Percentiles rank a stretch among this genome's conserved stretches.
Conservation (phyloP, 495 filamentous ascomycete genomes). For the Neurospora sp. region DNA sequence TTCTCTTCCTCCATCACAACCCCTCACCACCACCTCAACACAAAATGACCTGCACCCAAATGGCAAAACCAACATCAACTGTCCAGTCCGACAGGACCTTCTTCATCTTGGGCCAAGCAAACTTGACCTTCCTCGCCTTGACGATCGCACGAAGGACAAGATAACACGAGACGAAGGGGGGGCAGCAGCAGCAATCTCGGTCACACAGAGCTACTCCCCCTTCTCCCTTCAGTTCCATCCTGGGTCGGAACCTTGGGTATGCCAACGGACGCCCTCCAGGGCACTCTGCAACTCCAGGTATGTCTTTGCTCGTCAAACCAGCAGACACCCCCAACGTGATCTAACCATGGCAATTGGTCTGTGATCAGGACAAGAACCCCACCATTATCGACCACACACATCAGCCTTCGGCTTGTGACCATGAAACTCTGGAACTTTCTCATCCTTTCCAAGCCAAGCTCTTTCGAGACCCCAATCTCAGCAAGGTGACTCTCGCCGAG, state of each 20-base stretch:
- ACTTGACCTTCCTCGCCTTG: not conserved
- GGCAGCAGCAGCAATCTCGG: not conserved
- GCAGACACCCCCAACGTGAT: not conserved
- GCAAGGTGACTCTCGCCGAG: too few relatives aligned
- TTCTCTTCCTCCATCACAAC: not conserved
- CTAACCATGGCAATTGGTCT: not conserved
- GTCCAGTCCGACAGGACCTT: not conserved
- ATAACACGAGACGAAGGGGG: not conserved
- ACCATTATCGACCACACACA: too few relatives aligned
- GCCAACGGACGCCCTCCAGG: not conserved
- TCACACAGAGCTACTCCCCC: not conserved
- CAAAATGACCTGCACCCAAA: not conserved
- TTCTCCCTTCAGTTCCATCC: not conserved
- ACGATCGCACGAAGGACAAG: not conserved
- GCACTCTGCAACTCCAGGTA: not conserved
- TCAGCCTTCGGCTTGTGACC: too few relatives aligned
- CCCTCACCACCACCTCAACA: not conserved
- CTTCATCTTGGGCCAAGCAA: not conserved
- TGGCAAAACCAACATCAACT: not conserved
- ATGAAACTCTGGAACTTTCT: too few relatives aligned
- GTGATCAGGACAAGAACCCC: not conserved
- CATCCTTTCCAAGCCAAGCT: too few relatives aligned
- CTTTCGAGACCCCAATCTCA: too few relatives aligned
- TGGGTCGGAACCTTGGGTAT: not conserved
- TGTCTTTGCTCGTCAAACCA: not conserved